Evolutionary conservation across 169 alveolate genomes (phyloP).

Genomic region (Plasmodium yoelii): DNA sequence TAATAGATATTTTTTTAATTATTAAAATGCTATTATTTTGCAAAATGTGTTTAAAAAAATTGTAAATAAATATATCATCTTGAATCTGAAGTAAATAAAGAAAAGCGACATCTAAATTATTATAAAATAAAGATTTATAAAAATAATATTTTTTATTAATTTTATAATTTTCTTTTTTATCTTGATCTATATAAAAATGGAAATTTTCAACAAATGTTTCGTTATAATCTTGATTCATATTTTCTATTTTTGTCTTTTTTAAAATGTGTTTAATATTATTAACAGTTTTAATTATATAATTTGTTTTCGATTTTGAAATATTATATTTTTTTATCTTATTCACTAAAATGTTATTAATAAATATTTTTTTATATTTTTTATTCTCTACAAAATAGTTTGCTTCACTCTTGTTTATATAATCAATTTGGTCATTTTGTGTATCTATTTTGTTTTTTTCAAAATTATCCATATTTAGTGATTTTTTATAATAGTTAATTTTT

Average conservation of each 20-base stretch:
- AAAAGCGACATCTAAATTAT: constrained; percentile 30
- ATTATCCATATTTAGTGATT: too few relatives aligned
- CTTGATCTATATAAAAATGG: background rate
- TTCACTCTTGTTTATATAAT: too few relatives aligned
- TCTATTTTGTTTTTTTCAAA: too few relatives aligned
- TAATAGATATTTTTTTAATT: constrained; percentile 15
- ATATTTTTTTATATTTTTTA: background rate
- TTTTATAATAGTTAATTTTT: too few relatives aligned
- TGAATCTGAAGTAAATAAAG: constrained; percentile 2
- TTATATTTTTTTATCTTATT: constrained; percentile 5
- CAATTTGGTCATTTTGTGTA: too few relatives aligned
- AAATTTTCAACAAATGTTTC: background rate
- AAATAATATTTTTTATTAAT: background rate
- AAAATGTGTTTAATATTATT: background rate
- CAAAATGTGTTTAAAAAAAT: constrained; percentile 24
- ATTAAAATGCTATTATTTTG: constrained; percentile 5
- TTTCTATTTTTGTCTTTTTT: background rate
- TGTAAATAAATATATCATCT: constrained; percentile 22
- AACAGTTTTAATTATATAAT: constrained; percentile 15
- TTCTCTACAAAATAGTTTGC: background rate
- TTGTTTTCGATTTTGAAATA: constrained; percentile 18
- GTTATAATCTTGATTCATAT: background rate
- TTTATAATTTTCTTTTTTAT: background rate
- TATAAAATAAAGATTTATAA: constrained; percentile 9
- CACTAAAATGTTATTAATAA: background rate